Evolutionary conservation across 2,329 filamentous ascomycete genomes (phyloP), one percentile per base, ranked within the genome.

Genomic region (Endocalyx cinctus): DNA sequence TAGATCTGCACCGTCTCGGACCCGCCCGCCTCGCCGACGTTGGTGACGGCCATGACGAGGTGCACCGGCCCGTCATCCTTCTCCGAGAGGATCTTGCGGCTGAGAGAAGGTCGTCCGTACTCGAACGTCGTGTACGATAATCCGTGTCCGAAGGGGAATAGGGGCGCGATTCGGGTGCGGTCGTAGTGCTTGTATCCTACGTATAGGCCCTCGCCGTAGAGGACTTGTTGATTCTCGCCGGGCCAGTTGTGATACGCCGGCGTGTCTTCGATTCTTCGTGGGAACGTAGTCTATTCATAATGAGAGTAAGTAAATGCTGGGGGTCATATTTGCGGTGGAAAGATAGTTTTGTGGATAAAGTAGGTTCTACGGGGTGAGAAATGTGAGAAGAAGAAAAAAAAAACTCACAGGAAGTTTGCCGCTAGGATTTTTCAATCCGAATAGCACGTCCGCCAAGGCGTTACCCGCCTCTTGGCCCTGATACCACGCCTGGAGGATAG

Each of bases 121-220:
- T 71, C 67, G 52, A 87, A 87, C 0, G 63, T 72, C 0, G 82
- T 86, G 56, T 87, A 88, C 0, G 79, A 83, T 6, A 87, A 67
- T 2, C 84, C 83, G 52, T 85, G 81, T 10, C 84, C 84, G 44
- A 87, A 87, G 17, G 80, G 69, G 59, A 86, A 87, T 0, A 83
- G 66, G 0, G 79, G 78, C 5, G 67, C 60, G 31, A 80, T 69
- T 17, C 66, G 65, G 10, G 67, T 62, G 14, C 73, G 73, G 48
- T 88, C 82, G 55, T 84, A 87, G 58, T 84, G 79, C 13, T 77
- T 64, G 59, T 88, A 87, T 3, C 84, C 84, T 34, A 87, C 74
- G 58, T 79, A 84, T 10, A 87, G 60, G 11, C 80, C 82, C 56
- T 88, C 84, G 33, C 80, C 81, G 51, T 87, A 87, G 2, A 81